Conservation (phyloP, 2,329 filamentous ascomycete genomes). For the Lasiodiplodia citricola region DNA sequence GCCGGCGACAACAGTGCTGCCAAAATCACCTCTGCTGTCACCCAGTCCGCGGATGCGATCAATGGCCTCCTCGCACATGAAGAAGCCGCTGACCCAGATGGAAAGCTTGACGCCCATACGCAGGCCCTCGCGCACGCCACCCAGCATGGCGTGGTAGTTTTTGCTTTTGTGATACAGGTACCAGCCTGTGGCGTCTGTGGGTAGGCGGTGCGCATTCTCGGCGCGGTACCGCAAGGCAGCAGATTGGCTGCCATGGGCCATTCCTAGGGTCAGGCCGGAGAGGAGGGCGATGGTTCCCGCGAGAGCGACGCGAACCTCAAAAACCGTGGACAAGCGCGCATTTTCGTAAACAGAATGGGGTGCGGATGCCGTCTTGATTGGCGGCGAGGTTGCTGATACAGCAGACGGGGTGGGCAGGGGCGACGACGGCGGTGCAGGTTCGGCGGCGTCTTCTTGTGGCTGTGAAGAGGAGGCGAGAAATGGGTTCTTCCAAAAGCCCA, state of each 20-base stretch:
- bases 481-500: slow-evolving; percentile 15
- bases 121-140: slow-evolving; percentile 77
- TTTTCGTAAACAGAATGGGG: neutral
- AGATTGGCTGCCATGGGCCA: slow-evolving; percentile 73
- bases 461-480: neutral
- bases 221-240: slow-evolving; percentile 86
- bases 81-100: slow-evolving; percentile 76
- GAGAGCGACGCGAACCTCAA: slow-evolving; percentile 68
- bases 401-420: neutral
- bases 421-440: neutral
- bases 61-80: slow-evolving; percentile 83
- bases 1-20: slow-evolving; percentile 82
- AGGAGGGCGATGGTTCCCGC: slow-evolving; percentile 64
- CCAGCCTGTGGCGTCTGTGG: slow-evolving; percentile 83
- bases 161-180: slow-evolving; percentile 99
- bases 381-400: neutral
- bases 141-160: slow-evolving; percentile 84
- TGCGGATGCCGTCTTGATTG: neutral
- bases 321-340: slow-evolving; percentile 64
- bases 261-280: slow-evolving; percentile 73
- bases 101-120: slow-evolving; percentile 74
- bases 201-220: slow-evolving; percentile 94
- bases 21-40: slow-evolving; percentile 64
- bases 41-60: slow-evolving; percentile 63
- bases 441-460: neutral